Evolutionary conservation across 2,329 filamentous ascomycete genomes (phyloP), one percentile per base, ranked within the genome.

Genomic region (Alternaria alternata): DNA sequence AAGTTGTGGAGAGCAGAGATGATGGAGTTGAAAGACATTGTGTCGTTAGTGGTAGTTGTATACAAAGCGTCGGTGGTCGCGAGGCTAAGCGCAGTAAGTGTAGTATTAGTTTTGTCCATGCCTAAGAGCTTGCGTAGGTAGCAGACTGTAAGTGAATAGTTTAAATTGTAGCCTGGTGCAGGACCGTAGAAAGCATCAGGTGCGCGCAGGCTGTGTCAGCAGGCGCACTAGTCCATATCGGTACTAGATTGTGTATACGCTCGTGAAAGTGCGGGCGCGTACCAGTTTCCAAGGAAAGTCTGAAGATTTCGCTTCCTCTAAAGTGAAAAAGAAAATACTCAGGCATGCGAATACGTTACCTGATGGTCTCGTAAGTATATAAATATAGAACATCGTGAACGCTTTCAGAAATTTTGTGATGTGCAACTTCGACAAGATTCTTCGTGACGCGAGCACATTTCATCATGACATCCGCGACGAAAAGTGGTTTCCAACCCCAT

Each of bases 1-100:
- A 66, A 69, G 28, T 43, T 22, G 7, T 62, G 36, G 6, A 66
- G 39, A 7, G 41, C 57, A 9, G 49, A n/a, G 24, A 67, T 28
- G 22, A 66, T 54, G 11, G 18, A 5, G 7, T 64, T 52, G 14
- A 20, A 22, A 54, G 51, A n/a, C 43, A 41, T 44, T 7, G 24
- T 32, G 22, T 57, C 8, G 14, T 16, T 22, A 22, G 38, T 41
- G 18, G 18, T 2, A 41, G 38, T 41, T 22, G 7, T 18, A 18
- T 12, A 2, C 20, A 18, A 41, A 11, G 18, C 2, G 18, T 41
- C 5, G 4, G 16, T 18, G n/a, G 16, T 18, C 0, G 20, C 12
- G 0, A 24, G 39, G 12, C 20, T 22, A 7, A 42, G 39, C 12
- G 20, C 20, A 24, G 39, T 18, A 16, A 46, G 43, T 12, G 43